Percentiles rank a stretch among this genome's conserved stretches.
These are phyloP conservation scores for Gyrodon lividus DNA, from an alignment of 768 basidiomycete genomes.

Conservation along the genomic window DNA sequence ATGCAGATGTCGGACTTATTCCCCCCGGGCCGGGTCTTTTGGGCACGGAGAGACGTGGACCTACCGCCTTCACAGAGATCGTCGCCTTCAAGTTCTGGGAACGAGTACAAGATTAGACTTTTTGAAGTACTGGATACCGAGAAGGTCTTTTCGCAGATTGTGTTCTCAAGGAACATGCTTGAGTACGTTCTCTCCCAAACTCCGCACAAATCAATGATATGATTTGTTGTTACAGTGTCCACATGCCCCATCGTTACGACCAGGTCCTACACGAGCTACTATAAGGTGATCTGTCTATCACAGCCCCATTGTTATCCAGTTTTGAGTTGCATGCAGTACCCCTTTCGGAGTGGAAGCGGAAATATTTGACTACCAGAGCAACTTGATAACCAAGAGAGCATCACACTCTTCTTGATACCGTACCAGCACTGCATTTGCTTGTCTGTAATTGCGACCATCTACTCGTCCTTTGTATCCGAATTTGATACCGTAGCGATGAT, in stretches of 20 bases:
- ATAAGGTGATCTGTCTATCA: conserved; percentile 27
- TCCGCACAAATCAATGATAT: neutral
- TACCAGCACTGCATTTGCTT: neutral
- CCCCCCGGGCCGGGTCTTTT: conserved; percentile 75
- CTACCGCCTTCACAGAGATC: conserved; percentile 49
- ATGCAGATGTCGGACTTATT: conserved; percentile 74
- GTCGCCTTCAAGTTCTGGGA: conserved; percentile 14
- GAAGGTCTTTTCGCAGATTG: conserved; percentile 75
- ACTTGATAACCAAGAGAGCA: neutral
- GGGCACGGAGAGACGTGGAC: conserved; percentile 76
- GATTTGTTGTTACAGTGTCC: conserved; percentile 45
- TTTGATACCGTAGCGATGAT: neutral
- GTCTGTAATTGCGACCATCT: neutral
- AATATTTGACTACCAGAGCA: neutral
- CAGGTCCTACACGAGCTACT: conserved; percentile 68
- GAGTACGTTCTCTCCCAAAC: conserved; percentile 44
- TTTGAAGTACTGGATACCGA: conserved; percentile 80
- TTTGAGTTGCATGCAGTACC: neutral
- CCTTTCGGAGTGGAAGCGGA: neutral
- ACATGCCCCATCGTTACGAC: conserved; percentile 82
- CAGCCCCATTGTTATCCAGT: neutral
- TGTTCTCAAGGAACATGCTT: conserved; percentile 82
- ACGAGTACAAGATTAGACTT: conserved; percentile 57
- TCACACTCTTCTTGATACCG: conserved; percentile 1
- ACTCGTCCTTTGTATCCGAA: neutral